Evolutionary conservation across 23 red algal genomes (phyloP).

Genomic region (Agarophyton chilense): DNA sequence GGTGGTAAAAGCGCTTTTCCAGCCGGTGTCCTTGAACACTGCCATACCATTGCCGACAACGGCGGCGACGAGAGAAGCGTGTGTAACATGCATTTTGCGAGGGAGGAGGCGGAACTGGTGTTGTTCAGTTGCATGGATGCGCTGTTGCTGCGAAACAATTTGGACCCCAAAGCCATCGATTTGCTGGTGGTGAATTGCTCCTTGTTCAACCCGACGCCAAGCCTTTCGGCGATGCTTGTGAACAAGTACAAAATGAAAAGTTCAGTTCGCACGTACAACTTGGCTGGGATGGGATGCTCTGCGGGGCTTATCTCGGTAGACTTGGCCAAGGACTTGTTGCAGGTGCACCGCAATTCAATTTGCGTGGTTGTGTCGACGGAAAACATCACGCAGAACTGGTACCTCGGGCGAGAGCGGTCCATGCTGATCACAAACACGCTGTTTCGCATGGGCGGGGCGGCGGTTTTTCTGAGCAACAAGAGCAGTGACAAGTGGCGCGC

Average conservation of each 20-base stretch:
- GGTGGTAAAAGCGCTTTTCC: conserved; percentile 85
- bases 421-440: conserved; percentile 98
- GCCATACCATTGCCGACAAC: conserved; percentile 68
- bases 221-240: conserved; percentile 96
- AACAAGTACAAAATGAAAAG: conserved; percentile 96
- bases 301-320: conserved; percentile 92
- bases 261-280: conserved; percentile 86
- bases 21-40: conserved; percentile 69
- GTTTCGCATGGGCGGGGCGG: conserved; percentile 93
- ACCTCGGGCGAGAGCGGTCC: conserved; percentile 85
- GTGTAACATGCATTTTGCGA: conserved; percentile 87
- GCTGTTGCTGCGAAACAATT: conserved; percentile 69
- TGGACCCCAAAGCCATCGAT: conserved; percentile 77
- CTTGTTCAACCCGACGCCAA: conserved; percentile 94
- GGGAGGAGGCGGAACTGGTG: conserved; percentile 92
- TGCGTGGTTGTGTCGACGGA: conserved; percentile 92
- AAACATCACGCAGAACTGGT: conserved; percentile 99
- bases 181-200: conserved; percentile 95
- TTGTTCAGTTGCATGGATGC: conserved; percentile 78
- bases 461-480: conserved; percentile 84
- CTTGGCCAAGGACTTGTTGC: conserved; percentile 88
- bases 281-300: conserved; percentile 95
- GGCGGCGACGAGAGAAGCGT: conserved; percentile 72
- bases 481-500: conserved; percentile 5
- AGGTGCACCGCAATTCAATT: conserved; percentile 70